phyloP scores from a whole-genome alignment of 2,329 filamentous ascomycete genomes.

The Fusarium protoensiforme region DNA sequence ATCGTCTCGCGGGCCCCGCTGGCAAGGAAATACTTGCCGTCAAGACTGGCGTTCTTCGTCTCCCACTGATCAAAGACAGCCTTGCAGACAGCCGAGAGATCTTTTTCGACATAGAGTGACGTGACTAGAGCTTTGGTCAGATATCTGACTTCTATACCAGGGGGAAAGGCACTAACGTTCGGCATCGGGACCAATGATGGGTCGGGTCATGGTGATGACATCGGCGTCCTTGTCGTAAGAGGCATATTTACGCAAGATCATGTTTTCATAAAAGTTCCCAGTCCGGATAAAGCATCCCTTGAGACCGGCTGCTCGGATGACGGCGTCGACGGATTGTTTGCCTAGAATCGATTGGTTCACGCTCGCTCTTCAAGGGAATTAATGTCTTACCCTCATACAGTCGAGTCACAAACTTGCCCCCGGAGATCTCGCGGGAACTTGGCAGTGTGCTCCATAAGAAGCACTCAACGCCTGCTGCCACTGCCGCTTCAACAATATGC shows the following conservation, averaged over 20 bases:
- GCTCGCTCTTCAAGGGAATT: accelerated
- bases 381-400: conserved; percentile 14
- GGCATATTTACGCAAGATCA: conserved; percentile 26
- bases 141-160: background rate
- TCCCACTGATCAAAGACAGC: conserved; percentile 26
- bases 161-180: background rate
- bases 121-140: conserved; percentile 7
- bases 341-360: background rate
- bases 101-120: conserved; percentile 26
- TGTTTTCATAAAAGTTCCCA: conserved; percentile 28
- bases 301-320: conserved; percentile 23
- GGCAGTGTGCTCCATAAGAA: conserved; percentile 26
- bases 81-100: conserved; percentile 14
- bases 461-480: conserved; percentile 16
- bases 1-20: conserved; percentile 25
- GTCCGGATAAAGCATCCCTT: conserved; percentile 20
- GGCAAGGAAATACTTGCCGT: conserved; percentile 21
- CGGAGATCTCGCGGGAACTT: conserved; percentile 23
- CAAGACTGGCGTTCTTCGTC: conserved; percentile 4
- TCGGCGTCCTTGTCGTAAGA: conserved; percentile 13
- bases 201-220: conserved; percentile 24
- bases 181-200: conserved; percentile 24
- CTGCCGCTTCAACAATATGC: conserved; percentile 24
- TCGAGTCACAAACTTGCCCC: conserved; percentile 23
- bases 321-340: conserved; percentile 22